Evolutionary conservation across 495 filamentous ascomycete genomes (phyloP), one percentile per base, ranked within the genome.

Genomic region (Lasiosphaeris hirsuta): DNA sequence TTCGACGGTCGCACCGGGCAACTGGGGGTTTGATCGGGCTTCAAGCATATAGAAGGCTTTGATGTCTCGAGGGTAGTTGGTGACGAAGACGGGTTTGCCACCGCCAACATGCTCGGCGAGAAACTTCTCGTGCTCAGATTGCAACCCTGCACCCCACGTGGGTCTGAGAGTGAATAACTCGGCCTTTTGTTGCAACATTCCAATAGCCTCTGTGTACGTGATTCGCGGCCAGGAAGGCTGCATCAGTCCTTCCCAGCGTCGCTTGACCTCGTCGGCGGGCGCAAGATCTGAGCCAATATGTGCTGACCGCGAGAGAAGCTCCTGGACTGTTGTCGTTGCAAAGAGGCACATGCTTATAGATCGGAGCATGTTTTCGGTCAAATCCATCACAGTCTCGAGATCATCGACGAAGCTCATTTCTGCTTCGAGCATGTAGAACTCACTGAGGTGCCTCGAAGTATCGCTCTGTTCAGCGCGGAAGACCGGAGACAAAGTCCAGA

Each of bases 381-480:
- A 66, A 56, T 85, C 76, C 77, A 96, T 92, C 56, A 98, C 78
- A 8, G 77, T 74, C 41, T 77, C 72, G 17, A 96, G 70, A 46
- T 84, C 77, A 33, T 89, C 76, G 50, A 86, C 84, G 69, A 96
- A 96, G 68, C 81, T 85, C 51, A 89, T 73, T 71, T 98, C 94
- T 7, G 85, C 92, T 72, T 98, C 94, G 1, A 98, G 82, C 94
- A 98, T 98, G 73, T 97, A 97, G 70, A 98, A 98, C 64, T 98
- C 94, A 75, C 90, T 96, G 45, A 97, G 77, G 73, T 98, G 94
- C 37, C 95, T 87, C 13, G 92, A 83, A 6, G 94, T 97, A 71
- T 97, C 92, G 69, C 91, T 96, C 72, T 84, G 89, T 69, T 98
- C 94, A 4, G 94, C 95, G 42, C 94, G 85, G 66, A 98, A 98